Percentiles rank a stretch among this genome's conserved stretches.
These are phyloP conservation scores for Arthrobotrys iridis DNA, from an alignment of 2,329 filamentous ascomycete genomes.

Conservation along the genomic window DNA sequence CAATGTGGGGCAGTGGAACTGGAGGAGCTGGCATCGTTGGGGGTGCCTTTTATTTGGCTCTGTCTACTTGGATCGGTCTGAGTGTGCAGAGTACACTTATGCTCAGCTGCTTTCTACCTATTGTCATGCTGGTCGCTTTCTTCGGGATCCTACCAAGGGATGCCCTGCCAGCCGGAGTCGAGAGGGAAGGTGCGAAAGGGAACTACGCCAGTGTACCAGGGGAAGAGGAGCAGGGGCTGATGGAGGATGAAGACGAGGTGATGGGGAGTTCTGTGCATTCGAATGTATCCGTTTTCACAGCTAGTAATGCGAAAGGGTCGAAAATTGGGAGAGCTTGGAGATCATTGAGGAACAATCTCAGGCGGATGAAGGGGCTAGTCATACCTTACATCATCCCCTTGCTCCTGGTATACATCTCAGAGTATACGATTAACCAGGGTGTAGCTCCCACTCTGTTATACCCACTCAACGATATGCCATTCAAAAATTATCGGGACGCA, in stretches of 20 bases:
- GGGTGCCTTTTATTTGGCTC: conserved; percentile 84
- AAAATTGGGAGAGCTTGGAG: conserved; percentile 58
- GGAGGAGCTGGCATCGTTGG: conserved; percentile 88
- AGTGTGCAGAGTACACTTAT: conserved; percentile 78
- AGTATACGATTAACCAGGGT: conserved; percentile 98
- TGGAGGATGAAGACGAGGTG: conserved; percentile 38
- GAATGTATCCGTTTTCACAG: conserved; percentile 26
- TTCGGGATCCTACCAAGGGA: conserved; percentile 79
- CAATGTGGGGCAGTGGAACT: conserved; percentile 91
- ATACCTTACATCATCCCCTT: conserved; percentile 88
- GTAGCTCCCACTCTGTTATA: conserved; percentile 90
- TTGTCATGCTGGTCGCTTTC: conserved; percentile 85
- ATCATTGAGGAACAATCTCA: conserved; percentile 67
- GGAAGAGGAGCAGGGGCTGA: conserved; percentile 57
- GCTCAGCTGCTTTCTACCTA: conserved; percentile 79
- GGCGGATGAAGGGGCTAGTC: conserved; percentile 75
- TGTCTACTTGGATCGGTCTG: conserved; percentile 82
- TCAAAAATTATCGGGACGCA: conserved; percentile 82
- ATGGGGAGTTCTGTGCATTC: conserved; percentile 32
- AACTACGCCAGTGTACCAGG: conserved; percentile 61
- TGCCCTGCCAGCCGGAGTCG: conserved; percentile 64
- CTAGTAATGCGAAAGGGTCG: not conserved
- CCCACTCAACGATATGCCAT: conserved; percentile 76
- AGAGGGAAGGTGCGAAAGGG: conserved; percentile 61
- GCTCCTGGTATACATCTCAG: conserved; percentile 89